phyloP scores from a whole-genome alignment of 2,329 filamentous ascomycete genomes.

The Aspergillus candidus region DNA sequence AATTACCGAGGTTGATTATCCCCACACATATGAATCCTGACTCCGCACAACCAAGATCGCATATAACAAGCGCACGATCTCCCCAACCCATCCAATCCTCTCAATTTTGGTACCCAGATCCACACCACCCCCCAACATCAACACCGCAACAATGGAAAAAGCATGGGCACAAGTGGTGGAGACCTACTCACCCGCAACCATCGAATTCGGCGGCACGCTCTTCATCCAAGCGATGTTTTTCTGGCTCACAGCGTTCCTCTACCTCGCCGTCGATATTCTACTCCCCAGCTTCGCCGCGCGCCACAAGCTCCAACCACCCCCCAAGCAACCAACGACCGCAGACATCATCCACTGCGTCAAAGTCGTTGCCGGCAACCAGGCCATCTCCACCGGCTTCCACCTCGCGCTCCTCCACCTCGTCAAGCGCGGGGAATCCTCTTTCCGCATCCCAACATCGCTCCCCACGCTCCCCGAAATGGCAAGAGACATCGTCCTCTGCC shows the following conservation, averaged over 20 bases:
- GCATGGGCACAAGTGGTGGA: slow-evolving; percentile 15
- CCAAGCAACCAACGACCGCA: slow-evolving; percentile 43
- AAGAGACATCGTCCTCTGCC: slow-evolving; percentile 39
- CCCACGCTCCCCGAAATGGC: slow-evolving; percentile 35
- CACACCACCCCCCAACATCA: slow-evolving; percentile 1
- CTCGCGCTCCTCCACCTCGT: slow-evolving; percentile 15
- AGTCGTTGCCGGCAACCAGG: slow-evolving; percentile 46
- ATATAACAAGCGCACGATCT: too few relatives aligned
- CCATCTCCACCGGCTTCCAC: slow-evolving; percentile 36
- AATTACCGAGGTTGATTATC: too few relatives aligned
- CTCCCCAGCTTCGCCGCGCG: slow-evolving; percentile 45
- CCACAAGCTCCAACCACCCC: slow-evolving; percentile 51
- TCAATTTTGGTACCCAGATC: background rate
- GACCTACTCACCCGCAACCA: slow-evolving; percentile 15
- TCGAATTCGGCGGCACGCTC: slow-evolving; percentile 25
- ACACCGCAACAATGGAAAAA: background rate
- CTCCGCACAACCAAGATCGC: too few relatives aligned
- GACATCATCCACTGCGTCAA: slow-evolving; percentile 43
- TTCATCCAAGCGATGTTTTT: slow-evolving; percentile 20
- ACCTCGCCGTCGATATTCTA: slow-evolving; percentile 40
- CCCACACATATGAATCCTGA: too few relatives aligned
- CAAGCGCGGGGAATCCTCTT: slow-evolving; percentile 21
- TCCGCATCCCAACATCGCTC: slow-evolving; percentile 35
- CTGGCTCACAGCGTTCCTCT: slow-evolving; percentile 29
- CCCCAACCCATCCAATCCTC: too few relatives aligned